These are phyloP conservation scores for Aspergillus fischeri DNA, from an alignment of 2,329 filamentous ascomycete species.

Conservation along the genomic window DNA sequence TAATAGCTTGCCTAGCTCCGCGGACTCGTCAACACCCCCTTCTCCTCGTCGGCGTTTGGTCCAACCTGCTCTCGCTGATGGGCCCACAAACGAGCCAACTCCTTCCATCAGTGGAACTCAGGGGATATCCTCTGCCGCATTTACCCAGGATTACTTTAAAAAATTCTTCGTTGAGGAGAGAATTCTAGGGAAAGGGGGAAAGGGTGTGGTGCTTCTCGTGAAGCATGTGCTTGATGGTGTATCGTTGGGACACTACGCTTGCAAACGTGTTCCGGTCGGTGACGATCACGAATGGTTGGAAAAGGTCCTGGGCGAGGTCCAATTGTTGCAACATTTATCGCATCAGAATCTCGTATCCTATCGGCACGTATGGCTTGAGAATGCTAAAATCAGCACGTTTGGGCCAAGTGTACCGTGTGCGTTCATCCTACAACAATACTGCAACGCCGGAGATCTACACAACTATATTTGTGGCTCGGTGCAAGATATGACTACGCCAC, in stretches of 20 bases:
- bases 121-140: conserved; percentile 79
- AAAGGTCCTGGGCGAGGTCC: conserved; percentile 90
- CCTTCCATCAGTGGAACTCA: conserved; percentile 51
- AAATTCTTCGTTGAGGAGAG: conserved; percentile 88
- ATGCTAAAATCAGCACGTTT: conserved; percentile 77
- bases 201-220: conserved; percentile 92
- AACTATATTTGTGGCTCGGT: conserved; percentile 74
- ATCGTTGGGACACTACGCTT: conserved; percentile 84
- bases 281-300: conserved; percentile 94
- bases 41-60: conserved; percentile 48
- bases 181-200: conserved; percentile 83
- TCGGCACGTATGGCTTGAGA: conserved; percentile 94
- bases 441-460: conserved; percentile 87
- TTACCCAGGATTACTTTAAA: conserved; percentile 88
- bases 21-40: conserved; percentile 41
- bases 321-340: conserved; percentile 82
- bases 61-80: conserved; percentile 43
- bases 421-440: conserved; percentile 97
- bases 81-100: conserved; percentile 47
- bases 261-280: conserved; percentile 92
- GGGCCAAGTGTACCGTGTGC: conserved; percentile 89
- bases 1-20: conserved; percentile 51
- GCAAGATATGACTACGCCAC: conserved; percentile 61
- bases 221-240: conserved; percentile 89
- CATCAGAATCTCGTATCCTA: conserved; percentile 96